phyloP scores from a whole-genome alignment of 352 stramenopile genomes.

The Pythium scleroteichum region DNA sequence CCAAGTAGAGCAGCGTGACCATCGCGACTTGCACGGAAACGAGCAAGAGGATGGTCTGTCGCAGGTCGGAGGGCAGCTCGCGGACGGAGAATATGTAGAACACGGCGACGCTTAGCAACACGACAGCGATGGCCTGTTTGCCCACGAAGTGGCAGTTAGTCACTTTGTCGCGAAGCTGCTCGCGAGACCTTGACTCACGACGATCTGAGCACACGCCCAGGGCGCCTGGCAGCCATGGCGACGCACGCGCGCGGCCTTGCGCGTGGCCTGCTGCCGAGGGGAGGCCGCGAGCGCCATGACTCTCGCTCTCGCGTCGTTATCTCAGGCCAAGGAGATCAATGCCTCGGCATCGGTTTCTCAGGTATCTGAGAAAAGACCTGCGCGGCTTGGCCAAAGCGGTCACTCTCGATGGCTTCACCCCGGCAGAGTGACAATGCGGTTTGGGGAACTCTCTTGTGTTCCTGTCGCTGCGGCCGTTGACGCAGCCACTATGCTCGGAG shows the following conservation, averaged over 20 bases:
- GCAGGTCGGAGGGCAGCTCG: slow-evolving; percentile 45
- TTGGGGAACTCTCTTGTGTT: background rate
- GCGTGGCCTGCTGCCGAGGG: background rate
- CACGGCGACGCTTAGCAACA: slow-evolving; percentile 36
- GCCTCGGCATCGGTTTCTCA: background rate
- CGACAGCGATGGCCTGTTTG: slow-evolving; percentile 39
- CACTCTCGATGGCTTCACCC: slow-evolving; percentile 2
- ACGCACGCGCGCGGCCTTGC: slow-evolving; percentile 18
- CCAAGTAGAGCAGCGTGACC: slow-evolving; percentile 33
- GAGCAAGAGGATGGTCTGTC: slow-evolving; percentile 37
- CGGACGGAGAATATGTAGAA: slow-evolving; percentile 51
- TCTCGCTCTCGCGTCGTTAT: background rate
- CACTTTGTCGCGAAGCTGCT: background rate
- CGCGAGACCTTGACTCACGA: slow-evolving; percentile 9
- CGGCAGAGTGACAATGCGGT: background rate
- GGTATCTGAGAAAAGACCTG: background rate
- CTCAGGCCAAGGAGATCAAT: slow-evolving; percentile 3
- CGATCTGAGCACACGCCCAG: slow-evolving; percentile 25
- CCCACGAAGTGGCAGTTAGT: background rate
- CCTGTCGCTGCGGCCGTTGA: too few relatives aligned
- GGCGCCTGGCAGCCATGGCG: slow-evolving; percentile 52
- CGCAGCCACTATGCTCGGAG: too few relatives aligned
- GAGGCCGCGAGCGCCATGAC: background rate
- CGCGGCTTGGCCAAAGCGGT: background rate
- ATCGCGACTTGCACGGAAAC: slow-evolving; percentile 47